Evolutionary conservation across 495 filamentous ascomycete genomes (phyloP), one percentile per base, ranked within the genome.

Genomic region (Aspergillus affinis): DNA sequence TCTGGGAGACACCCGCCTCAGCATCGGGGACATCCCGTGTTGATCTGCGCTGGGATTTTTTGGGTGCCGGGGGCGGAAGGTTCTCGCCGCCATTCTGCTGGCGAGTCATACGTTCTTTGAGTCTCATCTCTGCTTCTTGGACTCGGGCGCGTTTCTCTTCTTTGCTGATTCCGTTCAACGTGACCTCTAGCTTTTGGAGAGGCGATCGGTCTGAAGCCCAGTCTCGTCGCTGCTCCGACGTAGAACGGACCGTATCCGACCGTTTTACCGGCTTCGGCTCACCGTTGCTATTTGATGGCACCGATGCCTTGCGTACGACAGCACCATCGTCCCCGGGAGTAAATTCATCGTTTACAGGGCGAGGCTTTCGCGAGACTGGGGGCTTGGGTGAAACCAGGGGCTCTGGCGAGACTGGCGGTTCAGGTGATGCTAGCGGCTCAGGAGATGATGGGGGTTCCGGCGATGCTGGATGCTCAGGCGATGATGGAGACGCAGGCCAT

Each of bases 161-260:
- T 71, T 96, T 96, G 70, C 87, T 95, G 65, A 96, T 92, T 70
- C 90, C 90, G 70, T 85, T 86, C 58, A 97, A 79, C 54, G 91
- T 92, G 45, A 88, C 84, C 75, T 97, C 94, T 55, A 98, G 84
- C 72, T 87, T 92, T 71, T 98, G 94, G 21, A 98, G 77, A 32
- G 94, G 94, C 51, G 93, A 97, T 53, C 90, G 85, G 67, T 92
- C 88, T 21, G 85, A 81, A 55, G 91, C 89, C 75, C 86, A 90
- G 47, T 79, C 77, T 46, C 59, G 71, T 47, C 55, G 69, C 26
- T 72, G 61, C 6, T 68, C 69, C 17, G 65, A 61, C n/a, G 72
- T 65, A 26, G 78, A 76, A 21, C 69, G 74, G 23, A 67, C 63
- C 1, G 75, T 79, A 51, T 72, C 75, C 10, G 75, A 75, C 21